These are phyloP conservation scores for Luvunga scandens DNA, from an alignment of 345 rosid genomes.

Conservation along the genomic window DNA sequence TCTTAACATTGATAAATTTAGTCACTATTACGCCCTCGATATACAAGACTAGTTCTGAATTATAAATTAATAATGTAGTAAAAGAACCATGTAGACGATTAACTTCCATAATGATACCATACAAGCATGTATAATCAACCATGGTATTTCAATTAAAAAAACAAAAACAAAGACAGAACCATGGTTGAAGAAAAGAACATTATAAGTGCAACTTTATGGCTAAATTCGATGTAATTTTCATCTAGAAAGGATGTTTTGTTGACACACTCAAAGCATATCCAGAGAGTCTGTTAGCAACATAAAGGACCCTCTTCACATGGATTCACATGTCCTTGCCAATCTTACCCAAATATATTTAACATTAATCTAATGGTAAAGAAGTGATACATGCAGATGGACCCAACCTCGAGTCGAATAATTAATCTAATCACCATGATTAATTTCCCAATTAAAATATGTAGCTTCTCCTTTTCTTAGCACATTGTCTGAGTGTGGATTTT, in stretches of 20 bases:
- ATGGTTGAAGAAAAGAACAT: conserved; percentile 1
- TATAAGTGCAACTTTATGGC: conserved; percentile 14
- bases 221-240: conserved; percentile 17
- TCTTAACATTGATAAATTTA: too few species aligned
- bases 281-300: conserved; percentile 30
- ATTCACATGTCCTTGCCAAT: conserved; percentile 43
- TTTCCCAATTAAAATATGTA: conserved; percentile 14
- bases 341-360: conserved; percentile 13
- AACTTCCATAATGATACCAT: not conserved
- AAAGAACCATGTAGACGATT: not conserved
- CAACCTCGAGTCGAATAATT: conserved; percentile 21
- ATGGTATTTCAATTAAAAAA: too few species aligned
- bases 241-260: conserved; percentile 18
- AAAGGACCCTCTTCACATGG: conserved; percentile 68
- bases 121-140: not conserved
- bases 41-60: not conserved
- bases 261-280: conserved; percentile 25
- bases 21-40: not conserved
- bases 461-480: conserved; percentile 14
- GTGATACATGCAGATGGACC: conserved; percentile 18
- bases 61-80: too few species aligned
- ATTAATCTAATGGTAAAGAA: conserved; percentile 35
- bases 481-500: conserved; percentile 13
- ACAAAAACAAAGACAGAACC: too few species aligned
- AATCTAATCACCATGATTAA: conserved; percentile 1